Conservation (phyloP, 805 yeast species). For the Pichia membranifaciens region DNA sequence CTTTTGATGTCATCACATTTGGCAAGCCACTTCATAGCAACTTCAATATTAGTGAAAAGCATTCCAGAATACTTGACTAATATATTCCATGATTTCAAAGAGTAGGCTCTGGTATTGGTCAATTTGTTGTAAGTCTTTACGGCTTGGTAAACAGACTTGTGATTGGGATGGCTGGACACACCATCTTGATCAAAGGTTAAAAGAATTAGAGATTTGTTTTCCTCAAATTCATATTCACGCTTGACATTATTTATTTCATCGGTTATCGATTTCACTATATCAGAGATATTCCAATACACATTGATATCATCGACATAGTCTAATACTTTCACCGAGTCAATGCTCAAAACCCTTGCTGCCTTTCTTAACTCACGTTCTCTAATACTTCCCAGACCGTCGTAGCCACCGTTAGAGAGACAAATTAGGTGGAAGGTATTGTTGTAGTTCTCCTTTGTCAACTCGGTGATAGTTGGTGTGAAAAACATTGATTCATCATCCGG, state of each 20-base stretch:
- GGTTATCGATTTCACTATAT: slow-evolving; percentile 35
- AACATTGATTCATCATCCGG: slow-evolving; percentile 99
- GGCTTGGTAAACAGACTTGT: slow-evolving; percentile 56
- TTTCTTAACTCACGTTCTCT: slow-evolving; percentile 54
- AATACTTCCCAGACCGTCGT: slow-evolving; percentile 61
- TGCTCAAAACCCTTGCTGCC: slow-evolving; percentile 51
- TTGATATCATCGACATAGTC: slow-evolving; percentile 64
- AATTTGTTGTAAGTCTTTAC: slow-evolving; percentile 31
- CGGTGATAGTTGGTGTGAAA: slow-evolving; percentile 73
- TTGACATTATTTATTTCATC: slow-evolving; percentile 9
- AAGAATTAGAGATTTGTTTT: slow-evolving; percentile 33
- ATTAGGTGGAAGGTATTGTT: slow-evolving; percentile 51
- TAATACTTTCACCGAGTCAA: slow-evolving; percentile 41
- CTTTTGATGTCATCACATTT: background rate
- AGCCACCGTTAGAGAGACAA: slow-evolving; percentile 76
- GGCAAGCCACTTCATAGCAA: slow-evolving; percentile 7
- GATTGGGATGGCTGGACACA: slow-evolving; percentile 86
- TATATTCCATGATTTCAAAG: slow-evolving; percentile 30
- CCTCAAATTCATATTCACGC: slow-evolving; percentile 12
- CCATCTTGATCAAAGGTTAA: slow-evolving; percentile 81
- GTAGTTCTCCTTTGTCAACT: slow-evolving; percentile 40
- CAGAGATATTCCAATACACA: slow-evolving; percentile 51
- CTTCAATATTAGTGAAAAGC: slow-evolving; percentile 33
- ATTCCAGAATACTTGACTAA: slow-evolving; percentile 46
- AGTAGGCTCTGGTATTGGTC: slow-evolving; percentile 17